Conservation (phyloP, 1,139 yeast species). For the Pichia sp. region DNA sequence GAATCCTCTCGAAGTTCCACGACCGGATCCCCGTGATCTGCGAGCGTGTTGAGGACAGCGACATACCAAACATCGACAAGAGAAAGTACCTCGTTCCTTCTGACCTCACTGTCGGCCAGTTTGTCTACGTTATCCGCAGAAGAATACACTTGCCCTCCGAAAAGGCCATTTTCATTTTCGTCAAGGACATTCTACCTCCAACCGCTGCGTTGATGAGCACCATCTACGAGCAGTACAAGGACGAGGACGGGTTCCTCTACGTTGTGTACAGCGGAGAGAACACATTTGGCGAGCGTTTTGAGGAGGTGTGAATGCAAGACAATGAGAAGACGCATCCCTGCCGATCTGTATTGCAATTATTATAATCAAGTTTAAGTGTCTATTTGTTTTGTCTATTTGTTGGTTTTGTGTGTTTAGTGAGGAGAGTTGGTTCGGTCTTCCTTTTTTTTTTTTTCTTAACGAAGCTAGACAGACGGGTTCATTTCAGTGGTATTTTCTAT, state of each 20-base stretch:
- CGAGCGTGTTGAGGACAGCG: slow-evolving; percentile 95
- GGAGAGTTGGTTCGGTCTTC: slow-evolving; percentile 6
- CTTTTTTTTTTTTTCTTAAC: neutral
- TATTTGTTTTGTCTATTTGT: neutral
- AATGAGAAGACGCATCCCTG: too few relatives aligned
- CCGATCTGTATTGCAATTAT: neutral
- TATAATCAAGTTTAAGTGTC: neutral
- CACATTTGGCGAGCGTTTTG: slow-evolving; percentile 57
- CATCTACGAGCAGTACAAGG: slow-evolving; percentile 93
- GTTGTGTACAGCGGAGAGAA: slow-evolving; percentile 88
- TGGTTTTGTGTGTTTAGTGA: neutral
- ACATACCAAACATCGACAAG: slow-evolving; percentile 93
- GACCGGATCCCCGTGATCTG: slow-evolving; percentile 97
- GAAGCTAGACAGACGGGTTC: neutral
- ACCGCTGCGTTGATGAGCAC: slow-evolving; percentile 96
- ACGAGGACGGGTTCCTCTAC: slow-evolving; percentile 93
- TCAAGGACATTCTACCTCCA: slow-evolving; percentile 94
- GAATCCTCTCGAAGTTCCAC: slow-evolving; percentile 83
- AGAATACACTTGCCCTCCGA: slow-evolving; percentile 94
- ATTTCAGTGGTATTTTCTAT: neutral
- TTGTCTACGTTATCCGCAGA: slow-evolving; percentile 94
- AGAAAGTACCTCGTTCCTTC: slow-evolving; percentile 95
- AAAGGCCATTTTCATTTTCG: slow-evolving; percentile 95
- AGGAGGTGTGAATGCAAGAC: neutral
- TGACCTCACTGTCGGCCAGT: slow-evolving; percentile 95